Base-by-base conservation (phyloP, 2,329 filamentous ascomycete genomes). In the Amauroascus verrucosus region DNA sequence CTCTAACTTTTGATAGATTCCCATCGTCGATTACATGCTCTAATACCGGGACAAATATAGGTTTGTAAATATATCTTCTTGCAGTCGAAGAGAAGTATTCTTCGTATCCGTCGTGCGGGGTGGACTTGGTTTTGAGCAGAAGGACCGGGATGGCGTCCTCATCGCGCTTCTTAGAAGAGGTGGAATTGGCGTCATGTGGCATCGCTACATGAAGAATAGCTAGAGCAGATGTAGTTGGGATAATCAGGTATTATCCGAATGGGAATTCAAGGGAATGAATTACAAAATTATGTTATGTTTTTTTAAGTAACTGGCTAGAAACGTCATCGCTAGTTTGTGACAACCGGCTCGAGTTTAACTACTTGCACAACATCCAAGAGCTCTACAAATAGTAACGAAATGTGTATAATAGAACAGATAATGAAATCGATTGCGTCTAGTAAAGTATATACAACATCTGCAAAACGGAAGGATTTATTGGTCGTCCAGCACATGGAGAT, bases 401-500 rank as follows among this genome's bases (percentile, higher is more conserved):
- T 30, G 4, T 30, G 24, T 32, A 50, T n/a, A 45, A 30, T 20
- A 45, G 50, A 22, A 35, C 48, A 60, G 60, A 64, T 69, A 65
- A 64, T 56, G 56, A 60, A 47, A 30, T 43, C 37, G 24, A 44
- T 64, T 64, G 63, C 53, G 63, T 68, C 65, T 67, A 69, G 64
- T 61, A 60, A 59, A 59, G 60, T 63, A 70, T 70, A 62, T 70
- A 71, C 67, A 70, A 59, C 60, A 62, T 62, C 61, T 60, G 53
- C 8, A 63, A 47, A 52, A 35, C 28, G 47, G 59, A 62, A 62
- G 65, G 65, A 64, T 37, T 64, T 83, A 93, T 77, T 89, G 81
- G 70, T 93, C 85, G 69, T 95, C 88, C 67, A 88, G 75, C 57
- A 98, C 90, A 70, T 98, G 93, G 70, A 97, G 75, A 70, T 95